Evolutionary conservation across 169 alveolate species (phyloP).

Genomic region (Cryptosporidium muris): DNA sequence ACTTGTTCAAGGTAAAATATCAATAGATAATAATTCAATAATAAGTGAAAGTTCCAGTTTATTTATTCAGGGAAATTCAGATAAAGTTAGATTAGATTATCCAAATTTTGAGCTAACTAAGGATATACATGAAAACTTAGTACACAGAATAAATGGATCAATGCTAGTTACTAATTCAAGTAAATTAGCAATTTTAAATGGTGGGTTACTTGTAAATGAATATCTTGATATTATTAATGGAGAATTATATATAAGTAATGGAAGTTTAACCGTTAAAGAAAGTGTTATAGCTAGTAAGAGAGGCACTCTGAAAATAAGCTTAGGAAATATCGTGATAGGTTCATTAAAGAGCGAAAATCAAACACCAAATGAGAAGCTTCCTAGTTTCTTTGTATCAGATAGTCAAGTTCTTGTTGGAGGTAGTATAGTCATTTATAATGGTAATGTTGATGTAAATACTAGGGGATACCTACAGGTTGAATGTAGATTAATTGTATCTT

Average conservation of each 20-base stretch:
- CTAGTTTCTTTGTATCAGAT: constrained; percentile 34
- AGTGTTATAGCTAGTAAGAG: constrained; percentile 17
- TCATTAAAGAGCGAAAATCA: not conserved
- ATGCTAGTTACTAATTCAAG: constrained; percentile 57
- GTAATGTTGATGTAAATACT: constrained; percentile 20
- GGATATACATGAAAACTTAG: not conserved
- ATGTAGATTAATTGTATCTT: not conserved
- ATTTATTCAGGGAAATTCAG: constrained; percentile 1
- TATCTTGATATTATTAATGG: constrained; percentile 47
- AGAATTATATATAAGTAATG: constrained; percentile 5
- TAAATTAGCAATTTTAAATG: constrained; percentile 6
- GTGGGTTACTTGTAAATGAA: constrained; percentile 19
- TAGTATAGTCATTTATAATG: constrained; percentile 2
- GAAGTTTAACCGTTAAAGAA: constrained; percentile 11
- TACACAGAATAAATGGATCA: constrained; percentile 42
- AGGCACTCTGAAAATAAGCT: constrained; percentile 3
- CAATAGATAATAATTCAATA: not conserved
- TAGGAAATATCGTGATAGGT: constrained; percentile 39
- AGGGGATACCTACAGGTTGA: constrained; percentile 41
- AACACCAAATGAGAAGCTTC: not conserved
- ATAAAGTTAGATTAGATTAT: not conserved
- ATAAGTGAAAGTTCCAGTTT: constrained; percentile 44
- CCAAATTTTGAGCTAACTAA: not conserved
- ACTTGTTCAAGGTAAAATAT: constrained; percentile 1
- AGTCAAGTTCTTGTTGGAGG: constrained; percentile 27